Percentiles rank a stretch among this genome's conserved stretches.
These are phyloP conservation scores for Psilocybe mexicana DNA, from an alignment of 1,284 basidiomycete genomes.

Conservation along the genomic window DNA sequence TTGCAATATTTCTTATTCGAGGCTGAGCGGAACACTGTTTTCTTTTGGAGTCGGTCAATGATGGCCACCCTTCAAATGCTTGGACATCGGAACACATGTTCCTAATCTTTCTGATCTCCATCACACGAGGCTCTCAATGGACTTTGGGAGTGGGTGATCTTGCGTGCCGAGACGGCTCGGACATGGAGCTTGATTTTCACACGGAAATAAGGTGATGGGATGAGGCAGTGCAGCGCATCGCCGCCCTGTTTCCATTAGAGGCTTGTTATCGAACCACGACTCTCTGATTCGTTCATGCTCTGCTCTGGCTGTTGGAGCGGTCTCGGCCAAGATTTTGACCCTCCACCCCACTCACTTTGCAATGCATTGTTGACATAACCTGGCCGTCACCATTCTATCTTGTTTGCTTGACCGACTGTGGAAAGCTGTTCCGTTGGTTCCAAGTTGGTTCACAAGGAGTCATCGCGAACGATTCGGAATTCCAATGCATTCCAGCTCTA, in stretches of 20 bases:
- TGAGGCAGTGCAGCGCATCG: background rate
- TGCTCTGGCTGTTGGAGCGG: background rate
- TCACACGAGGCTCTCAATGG: conserved; percentile 1
- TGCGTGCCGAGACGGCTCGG: background rate
- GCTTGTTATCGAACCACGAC: background rate
- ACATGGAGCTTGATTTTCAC: too few species aligned
- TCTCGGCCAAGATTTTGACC: background rate
- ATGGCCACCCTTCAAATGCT: background rate
- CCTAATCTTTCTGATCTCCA: background rate
- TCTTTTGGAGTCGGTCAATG: background rate
- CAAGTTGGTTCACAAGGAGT: background rate
- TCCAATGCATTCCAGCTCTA: background rate
- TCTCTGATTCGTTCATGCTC: background rate
- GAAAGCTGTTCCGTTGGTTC: background rate
- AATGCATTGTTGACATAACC: background rate
- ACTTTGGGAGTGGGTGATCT: background rate
- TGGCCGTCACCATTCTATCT: background rate
- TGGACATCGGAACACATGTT: background rate
- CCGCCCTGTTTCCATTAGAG: background rate
- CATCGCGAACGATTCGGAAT: background rate
- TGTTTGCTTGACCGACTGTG: background rate
- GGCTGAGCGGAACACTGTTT: too few species aligned
- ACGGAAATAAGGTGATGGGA: background rate
- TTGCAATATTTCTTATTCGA: too few species aligned
- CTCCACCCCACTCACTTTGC: background rate